phyloP scores from a whole-genome alignment of 768 basidiomycete genomes.

The Lactarius pseudohatsudake region DNA sequence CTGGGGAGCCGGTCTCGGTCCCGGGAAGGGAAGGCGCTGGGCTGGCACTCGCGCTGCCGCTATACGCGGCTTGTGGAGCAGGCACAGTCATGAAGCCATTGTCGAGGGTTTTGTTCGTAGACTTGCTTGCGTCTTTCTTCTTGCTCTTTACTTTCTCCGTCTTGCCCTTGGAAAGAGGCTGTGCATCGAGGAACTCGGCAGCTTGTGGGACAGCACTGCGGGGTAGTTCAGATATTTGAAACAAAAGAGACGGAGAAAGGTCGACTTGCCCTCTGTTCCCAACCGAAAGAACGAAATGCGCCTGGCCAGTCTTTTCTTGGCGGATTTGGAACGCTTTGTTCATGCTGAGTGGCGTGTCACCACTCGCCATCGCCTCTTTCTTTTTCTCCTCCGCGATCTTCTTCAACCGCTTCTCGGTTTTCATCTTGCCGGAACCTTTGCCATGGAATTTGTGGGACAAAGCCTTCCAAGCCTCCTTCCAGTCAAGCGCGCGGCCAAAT shows the following conservation, averaged over 20 bases:
- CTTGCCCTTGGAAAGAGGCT: slow-evolving; percentile 80
- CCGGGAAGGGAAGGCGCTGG: slow-evolving; percentile 42
- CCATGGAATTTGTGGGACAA: slow-evolving; percentile 98
- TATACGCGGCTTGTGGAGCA: slow-evolving; percentile 48
- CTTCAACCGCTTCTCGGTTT: slow-evolving; percentile 94
- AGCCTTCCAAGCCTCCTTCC: slow-evolving; percentile 98
- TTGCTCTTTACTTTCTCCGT: slow-evolving; percentile 81
- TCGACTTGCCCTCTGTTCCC: slow-evolving; percentile 82
- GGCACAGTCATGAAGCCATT: slow-evolving; percentile 74
- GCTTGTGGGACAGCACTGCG: slow-evolving; percentile 84
- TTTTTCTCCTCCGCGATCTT: slow-evolving; percentile 98
- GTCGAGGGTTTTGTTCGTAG: slow-evolving; percentile 46
- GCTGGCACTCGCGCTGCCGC: slow-evolving; percentile 40
- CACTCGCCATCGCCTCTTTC: slow-evolving; percentile 88
- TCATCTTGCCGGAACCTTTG: slow-evolving; percentile 94
- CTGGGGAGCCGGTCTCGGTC: slow-evolving; percentile 55
- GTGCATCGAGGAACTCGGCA: slow-evolving; percentile 75
- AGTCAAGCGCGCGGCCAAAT: slow-evolving; percentile 81
- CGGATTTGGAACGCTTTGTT: slow-evolving; percentile 89
- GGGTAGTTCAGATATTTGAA: slow-evolving; percentile 23
- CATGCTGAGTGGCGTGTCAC: slow-evolving; percentile 96
- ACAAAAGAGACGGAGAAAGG: slow-evolving; percentile 3
- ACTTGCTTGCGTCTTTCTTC: slow-evolving; percentile 64
- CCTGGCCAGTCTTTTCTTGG: slow-evolving; percentile 92
- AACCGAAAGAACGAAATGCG: slow-evolving; percentile 93